A percentile compares a stretch with the other conserved stretches of the same genome.
Evolutionary conservation across 2,329 filamentous ascomycete species (phyloP).

Genomic region (Exophiala mesophila): DNA sequence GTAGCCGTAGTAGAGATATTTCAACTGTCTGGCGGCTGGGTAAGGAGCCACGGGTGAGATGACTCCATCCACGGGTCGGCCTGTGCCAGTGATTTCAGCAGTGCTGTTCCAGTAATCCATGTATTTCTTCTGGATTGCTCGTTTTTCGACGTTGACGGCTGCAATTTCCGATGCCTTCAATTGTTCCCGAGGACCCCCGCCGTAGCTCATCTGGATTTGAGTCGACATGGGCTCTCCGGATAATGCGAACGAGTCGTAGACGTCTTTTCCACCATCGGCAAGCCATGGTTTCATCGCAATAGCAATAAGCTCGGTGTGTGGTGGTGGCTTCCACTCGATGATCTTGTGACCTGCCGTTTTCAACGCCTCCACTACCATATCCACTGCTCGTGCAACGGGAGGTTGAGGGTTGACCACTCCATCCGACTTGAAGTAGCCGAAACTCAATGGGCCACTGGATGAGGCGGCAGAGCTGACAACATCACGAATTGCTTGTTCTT

Average conservation of each 20-base stretch:
- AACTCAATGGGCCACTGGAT: conserved; percentile 41
- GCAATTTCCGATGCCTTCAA: conserved; percentile 42
- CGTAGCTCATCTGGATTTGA: conserved; percentile 37
- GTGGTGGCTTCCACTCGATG: conserved; percentile 56
- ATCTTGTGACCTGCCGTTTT: conserved; percentile 51
- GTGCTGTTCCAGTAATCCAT: conserved; percentile 62
- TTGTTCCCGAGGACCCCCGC: conserved; percentile 31
- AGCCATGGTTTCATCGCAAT: conserved; percentile 39
- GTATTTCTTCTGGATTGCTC: conserved; percentile 54
- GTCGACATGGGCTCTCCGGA: conserved; percentile 52
- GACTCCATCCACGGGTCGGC: conserved; percentile 50
- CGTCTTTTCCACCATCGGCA: conserved; percentile 49
- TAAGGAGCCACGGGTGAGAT: conserved; percentile 41
- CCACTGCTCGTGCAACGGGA: conserved; percentile 52
- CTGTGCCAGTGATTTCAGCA: conserved; percentile 44
- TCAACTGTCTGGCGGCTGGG: conserved; percentile 36
- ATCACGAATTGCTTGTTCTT: conserved; percentile 34
- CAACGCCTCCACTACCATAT: conserved; percentile 47
- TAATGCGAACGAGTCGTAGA: conserved; percentile 47
- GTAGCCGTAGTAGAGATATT: conserved; percentile 39
- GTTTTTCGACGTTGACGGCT: conserved; percentile 48
- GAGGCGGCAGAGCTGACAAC: conserved; percentile 35
- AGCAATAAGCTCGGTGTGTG: conserved; percentile 39
- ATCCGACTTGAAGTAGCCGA: conserved; percentile 53
- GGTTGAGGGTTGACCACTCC: conserved; percentile 50